These are phyloP conservation scores for Penicillium goetzii DNA, from an alignment of 495 filamentous ascomycete species.

Conservation along the genomic window DNA sequence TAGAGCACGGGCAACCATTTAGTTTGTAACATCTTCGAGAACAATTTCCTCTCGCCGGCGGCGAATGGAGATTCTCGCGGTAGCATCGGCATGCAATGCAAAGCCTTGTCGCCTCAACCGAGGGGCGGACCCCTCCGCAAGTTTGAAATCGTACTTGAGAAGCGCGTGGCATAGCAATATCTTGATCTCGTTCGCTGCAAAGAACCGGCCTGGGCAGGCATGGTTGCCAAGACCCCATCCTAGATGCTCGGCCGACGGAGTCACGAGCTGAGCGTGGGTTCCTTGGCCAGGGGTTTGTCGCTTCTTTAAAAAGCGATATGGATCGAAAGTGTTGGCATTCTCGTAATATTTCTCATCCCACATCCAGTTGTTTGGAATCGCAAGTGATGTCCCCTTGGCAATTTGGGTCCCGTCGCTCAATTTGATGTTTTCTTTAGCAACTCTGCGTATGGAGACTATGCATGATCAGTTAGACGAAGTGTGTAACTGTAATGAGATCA, in stretches of 20 bases:
- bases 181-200: slow-evolving; percentile 33
- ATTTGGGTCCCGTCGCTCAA: neutral
- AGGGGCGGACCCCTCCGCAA: slow-evolving; percentile 1
- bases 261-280: slow-evolving; percentile 39
- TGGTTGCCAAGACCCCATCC: slow-evolving; percentile 53
- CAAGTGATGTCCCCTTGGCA: neutral
- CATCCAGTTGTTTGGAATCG: neutral
- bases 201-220: slow-evolving; percentile 56
- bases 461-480: neutral
- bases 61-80: neutral
- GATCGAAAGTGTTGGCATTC: neutral
- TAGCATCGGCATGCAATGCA: neutral
- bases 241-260: slow-evolving; percentile 40
- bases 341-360: neutral
- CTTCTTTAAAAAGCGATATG: slow-evolving; percentile 3
- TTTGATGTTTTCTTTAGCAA: neutral
- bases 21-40: neutral
- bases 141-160: slow-evolving; percentile 6
- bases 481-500: neutral
- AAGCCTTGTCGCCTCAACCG: neutral
- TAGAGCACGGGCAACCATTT: neutral
- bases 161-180: slow-evolving; percentile 2
- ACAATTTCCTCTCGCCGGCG: slow-evolving; percentile 1
- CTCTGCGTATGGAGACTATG: neutral
- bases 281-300: slow-evolving; percentile 37